Base-by-base conservation (phyloP, 176 grass and related monocot species). In the Triticum turgidum region DNA sequence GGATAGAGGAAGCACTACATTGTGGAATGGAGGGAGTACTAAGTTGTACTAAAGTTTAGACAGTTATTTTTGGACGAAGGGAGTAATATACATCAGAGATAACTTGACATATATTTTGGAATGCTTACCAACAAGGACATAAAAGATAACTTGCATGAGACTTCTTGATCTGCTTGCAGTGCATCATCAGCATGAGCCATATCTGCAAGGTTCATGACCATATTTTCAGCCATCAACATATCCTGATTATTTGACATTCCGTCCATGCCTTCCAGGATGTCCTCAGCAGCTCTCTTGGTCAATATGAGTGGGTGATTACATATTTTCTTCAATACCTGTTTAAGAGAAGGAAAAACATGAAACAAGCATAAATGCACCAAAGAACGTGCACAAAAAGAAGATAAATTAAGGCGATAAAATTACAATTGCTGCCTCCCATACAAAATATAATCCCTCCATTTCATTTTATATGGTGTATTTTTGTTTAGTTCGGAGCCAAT, bases 271-370 rank as follows among this genome's bases (percentile, higher is more conserved):
- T 98, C 93, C 61, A 98, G 81, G 20, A 96, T 71, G 77, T 91
- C 84, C 86, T 94, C 96, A 62, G 93, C 88, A 4, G 84, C 91
- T 91, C 35, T 95, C 83, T 94, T 91, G 64, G 96, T 98, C 68
- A 98, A 83, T 65, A 96, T 85, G 52, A 91, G 77, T 77, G 96
- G 96, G 37, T 98, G 96, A 82, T 98, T 88, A 68, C 93, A 98
- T 89, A 96, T 98, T 83, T 96, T 96, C 86, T 98, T 98, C 82
- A 96, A 69, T 90, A 96, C 94, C 96, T 98, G 61, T 82, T 85
- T 68, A 85, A 87, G 29, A 80, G 82, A 24, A 79, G 21, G 9
- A 69, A 69, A 73, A 86, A 61, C 11, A 80, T 63, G 34, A 65
- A 80, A 5, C 20, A 41, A 52, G 27, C 62, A 70, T 68, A 80